A percentile compares a stretch with the other conserved stretches of the same genome.
phyloP scores from a whole-genome alignment of 2,329 filamentous ascomycete genomes.

The Aquanectria penicillioides region DNA sequence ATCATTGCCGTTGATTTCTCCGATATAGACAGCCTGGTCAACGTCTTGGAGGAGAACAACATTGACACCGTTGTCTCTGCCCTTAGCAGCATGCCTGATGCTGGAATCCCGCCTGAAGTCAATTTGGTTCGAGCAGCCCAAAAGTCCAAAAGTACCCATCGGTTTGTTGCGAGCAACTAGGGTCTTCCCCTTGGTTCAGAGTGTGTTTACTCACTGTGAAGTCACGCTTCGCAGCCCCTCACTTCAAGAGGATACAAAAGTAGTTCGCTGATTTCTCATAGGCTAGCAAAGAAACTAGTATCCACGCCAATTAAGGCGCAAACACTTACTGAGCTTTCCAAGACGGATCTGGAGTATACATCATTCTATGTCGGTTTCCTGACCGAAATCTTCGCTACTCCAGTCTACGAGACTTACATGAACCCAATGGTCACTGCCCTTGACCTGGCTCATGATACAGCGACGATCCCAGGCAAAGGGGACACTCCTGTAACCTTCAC shows the following conservation, averaged over 20 bases:
- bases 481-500: slow-evolving; percentile 1
- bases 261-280: not conserved
- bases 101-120: not conserved
- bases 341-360: not conserved
- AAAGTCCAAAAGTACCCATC: not conserved
- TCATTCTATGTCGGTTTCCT: not conserved
- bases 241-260: too few relatives aligned
- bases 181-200: not conserved
- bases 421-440: not conserved
- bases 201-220: not conserved
- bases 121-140: not conserved
- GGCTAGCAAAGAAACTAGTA: not conserved
- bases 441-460: not conserved
- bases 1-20: slow-evolving; percentile 2
- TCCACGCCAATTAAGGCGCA: not conserved
- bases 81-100: not conserved
- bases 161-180: slow-evolving; percentile 13
- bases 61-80: slow-evolving; percentile 9
- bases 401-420: not conserved
- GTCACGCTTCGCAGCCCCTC: not conserved
- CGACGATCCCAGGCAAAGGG: slow-evolving; percentile 1
- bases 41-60: not conserved
- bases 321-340: not conserved
- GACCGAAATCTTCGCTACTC: not conserved
- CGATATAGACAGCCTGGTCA: not conserved